A percentile compares a stretch with the other conserved stretches of the same genome.
Evolutionary conservation across 148 eudicot genomes (phyloP).

Genomic region (Salicornia ramosissima): DNA sequence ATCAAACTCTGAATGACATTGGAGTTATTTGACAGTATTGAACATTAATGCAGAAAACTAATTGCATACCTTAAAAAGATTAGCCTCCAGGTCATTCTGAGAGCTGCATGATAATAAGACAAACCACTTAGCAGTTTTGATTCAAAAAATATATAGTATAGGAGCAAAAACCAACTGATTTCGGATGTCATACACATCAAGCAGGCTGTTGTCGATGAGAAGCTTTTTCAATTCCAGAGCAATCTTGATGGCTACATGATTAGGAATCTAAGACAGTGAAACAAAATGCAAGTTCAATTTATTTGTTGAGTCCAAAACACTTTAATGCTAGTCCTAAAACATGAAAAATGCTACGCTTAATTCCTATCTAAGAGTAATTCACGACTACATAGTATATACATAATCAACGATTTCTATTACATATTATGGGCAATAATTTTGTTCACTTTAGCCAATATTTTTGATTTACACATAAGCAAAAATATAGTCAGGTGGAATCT

Average conservation of each 20-base stretch:
- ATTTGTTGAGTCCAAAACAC: not conserved
- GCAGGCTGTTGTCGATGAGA: slow-evolving; percentile 90
- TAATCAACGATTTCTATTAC: too few relatives aligned
- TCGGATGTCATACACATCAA: slow-evolving; percentile 71
- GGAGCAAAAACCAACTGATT: not conserved
- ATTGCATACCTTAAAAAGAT: slow-evolving; percentile 73
- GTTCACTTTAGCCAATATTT: too few relatives aligned
- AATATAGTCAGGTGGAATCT: too few relatives aligned
- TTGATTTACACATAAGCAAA: too few relatives aligned
- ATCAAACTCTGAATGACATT: not conserved
- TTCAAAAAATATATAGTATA: slow-evolving; percentile 2
- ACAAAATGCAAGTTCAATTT: not conserved
- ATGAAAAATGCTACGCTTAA: not conserved
- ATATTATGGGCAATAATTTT: too few relatives aligned
- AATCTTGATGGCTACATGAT: slow-evolving; percentile 94
- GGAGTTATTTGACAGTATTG: not conserved
- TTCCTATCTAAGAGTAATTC: not conserved
- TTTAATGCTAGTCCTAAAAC: not conserved
- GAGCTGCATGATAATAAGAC: slow-evolving; percentile 52
- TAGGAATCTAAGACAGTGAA: slow-evolving; percentile 66
- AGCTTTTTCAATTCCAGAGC: slow-evolving; percentile 94
- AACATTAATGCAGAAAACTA: not conserved
- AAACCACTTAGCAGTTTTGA: not conserved
- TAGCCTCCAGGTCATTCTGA: slow-evolving; percentile 88
- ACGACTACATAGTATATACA: not conserved